Conservation (phyloP, 768 basidiomycete species). For the Phanerodontia chrysosporium region DNA sequence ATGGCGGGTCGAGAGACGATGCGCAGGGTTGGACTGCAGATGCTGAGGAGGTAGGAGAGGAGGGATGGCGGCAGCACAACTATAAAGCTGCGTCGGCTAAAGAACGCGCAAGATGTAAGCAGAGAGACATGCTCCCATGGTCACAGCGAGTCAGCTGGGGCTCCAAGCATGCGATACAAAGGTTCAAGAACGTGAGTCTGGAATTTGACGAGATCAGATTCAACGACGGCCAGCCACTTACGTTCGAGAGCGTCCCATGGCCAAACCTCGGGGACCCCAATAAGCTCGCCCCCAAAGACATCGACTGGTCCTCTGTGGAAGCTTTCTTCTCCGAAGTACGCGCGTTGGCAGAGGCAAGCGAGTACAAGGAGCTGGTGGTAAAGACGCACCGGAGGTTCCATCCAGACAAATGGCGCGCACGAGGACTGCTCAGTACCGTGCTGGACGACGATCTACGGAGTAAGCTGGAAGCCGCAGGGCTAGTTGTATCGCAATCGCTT, state of each 20-base stretch:
- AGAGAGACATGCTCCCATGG: neutral
- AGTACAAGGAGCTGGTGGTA: conserved; percentile 62
- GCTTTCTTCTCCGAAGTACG: conserved; percentile 26
- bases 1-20: neutral
- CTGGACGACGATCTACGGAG: neutral
- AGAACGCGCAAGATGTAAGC: neutral
- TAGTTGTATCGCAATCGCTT: neutral
- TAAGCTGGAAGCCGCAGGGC: neutral
- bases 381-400: conserved; percentile 48
- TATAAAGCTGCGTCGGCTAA: neutral
- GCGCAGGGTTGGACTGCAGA: neutral
- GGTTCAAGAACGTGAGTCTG: neutral
- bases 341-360: conserved; percentile 41
- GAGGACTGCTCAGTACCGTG: neutral
- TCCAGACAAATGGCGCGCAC: conserved; percentile 3
- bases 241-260: conserved; percentile 3
- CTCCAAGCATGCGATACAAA: neutral
- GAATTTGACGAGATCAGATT: conserved; percentile 3
- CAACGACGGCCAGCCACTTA: conserved; percentile 2
- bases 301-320: conserved; percentile 1
- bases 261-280: neutral
- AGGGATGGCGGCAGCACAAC: neutral
- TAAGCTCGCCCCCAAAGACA: neutral
- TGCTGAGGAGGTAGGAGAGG: neutral
- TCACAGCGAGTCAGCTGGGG: neutral